phyloP scores from a whole-genome alignment of 169 alveolate genomes.

The Plasmodium gallinaceum region DNA sequence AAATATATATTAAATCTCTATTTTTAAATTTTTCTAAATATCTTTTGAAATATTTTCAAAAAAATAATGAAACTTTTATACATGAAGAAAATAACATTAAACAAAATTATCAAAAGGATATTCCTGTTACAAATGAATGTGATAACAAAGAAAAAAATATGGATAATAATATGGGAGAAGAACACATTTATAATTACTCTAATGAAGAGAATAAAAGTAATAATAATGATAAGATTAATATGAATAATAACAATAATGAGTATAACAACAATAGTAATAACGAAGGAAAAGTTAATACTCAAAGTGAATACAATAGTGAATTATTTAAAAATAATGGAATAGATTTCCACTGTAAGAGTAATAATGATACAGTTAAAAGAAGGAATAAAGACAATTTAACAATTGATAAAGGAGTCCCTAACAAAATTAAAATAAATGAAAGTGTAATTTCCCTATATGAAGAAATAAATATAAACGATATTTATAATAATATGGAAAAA shows the following conservation, averaged over 20 bases:
- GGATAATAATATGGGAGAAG: background rate
- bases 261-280: background rate
- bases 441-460: constrained; percentile 11
- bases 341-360: background rate
- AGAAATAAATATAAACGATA: constrained; percentile 11
- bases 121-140: background rate
- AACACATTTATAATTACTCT: background rate
- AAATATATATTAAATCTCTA: constrained; percentile 41
- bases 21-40: constrained; percentile 40
- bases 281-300: background rate
- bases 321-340: background rate
- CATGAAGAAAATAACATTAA: background rate
- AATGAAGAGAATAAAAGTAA: background rate
- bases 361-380: background rate
- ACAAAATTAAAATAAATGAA: background rate
- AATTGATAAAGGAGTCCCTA: background rate
- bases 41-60: constrained; percentile 11
- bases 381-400: background rate
- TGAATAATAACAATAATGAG: background rate
- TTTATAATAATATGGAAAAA: constrained; percentile 25
- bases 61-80: background rate
- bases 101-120: background rate
- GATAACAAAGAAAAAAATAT: background rate
- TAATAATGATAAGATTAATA: background rate
- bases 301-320: background rate